These are phyloP conservation scores for Phytophthora kernoviae DNA, from an alignment of 352 stramenopile genomes.

Conservation along the genomic window DNA sequence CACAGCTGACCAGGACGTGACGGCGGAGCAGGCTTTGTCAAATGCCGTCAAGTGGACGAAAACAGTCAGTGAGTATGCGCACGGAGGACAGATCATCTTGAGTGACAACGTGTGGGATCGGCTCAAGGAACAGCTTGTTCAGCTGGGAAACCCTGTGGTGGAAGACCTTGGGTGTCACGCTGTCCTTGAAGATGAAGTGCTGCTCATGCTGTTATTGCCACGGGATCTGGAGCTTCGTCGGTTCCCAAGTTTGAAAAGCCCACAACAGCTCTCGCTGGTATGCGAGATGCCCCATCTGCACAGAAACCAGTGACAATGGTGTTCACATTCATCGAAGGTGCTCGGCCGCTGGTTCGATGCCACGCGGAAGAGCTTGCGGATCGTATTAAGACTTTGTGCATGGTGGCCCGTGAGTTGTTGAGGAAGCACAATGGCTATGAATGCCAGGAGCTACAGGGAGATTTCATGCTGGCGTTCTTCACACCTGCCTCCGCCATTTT, in stretches of 20 bases:
- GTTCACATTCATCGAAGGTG: constrained; percentile 90
- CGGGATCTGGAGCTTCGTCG: constrained; percentile 76
- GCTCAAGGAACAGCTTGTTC: constrained; percentile 86
- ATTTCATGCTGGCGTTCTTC: constrained; percentile 91
- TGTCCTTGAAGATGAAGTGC: constrained; percentile 73
- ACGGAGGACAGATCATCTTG: constrained; percentile 86
- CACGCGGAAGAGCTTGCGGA: constrained; percentile 85
- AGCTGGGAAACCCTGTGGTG: constrained; percentile 88
- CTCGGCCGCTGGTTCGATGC: constrained; percentile 76
- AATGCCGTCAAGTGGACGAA: constrained; percentile 87
- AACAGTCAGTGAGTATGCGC: constrained; percentile 80
- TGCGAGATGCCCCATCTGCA: constrained; percentile 83
- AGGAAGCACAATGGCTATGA: constrained; percentile 88
- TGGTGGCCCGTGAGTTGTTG: constrained; percentile 73
- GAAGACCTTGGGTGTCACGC: constrained; percentile 82
- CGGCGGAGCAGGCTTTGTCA: constrained; percentile 62
- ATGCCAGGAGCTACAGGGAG: constrained; percentile 86
- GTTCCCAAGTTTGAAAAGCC: constrained; percentile 78
- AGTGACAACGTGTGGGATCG: constrained; percentile 87
- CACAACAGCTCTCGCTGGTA: constrained; percentile 70
- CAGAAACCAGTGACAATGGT: constrained; percentile 87
- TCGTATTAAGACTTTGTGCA: constrained; percentile 85
- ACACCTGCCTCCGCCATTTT: constrained; percentile 80
- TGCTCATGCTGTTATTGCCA: constrained; percentile 82
- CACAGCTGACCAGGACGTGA: constrained; percentile 58